Base-by-base conservation (phyloP, 495 filamentous ascomycete genomes). In the Xylaria bambusicola region DNA sequence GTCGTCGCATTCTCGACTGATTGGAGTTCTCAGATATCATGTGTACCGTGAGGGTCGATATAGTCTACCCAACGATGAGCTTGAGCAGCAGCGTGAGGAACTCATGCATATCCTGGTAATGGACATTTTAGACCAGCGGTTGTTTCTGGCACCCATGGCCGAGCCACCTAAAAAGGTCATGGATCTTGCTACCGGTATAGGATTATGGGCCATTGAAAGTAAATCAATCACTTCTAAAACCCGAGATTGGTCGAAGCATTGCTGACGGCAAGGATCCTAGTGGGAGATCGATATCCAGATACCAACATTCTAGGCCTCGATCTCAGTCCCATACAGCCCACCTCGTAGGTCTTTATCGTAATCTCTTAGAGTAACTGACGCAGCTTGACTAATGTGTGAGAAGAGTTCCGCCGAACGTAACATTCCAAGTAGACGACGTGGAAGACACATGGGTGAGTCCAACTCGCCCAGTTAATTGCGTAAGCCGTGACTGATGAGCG, bases 1-100 rank as follows among this genome's bases (percentile, higher is more conserved):
- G 17, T 36, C 53, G 10, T 23, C 20, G 3, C 18, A 17, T 20
- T 36, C 12, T 40, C n/a, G n/a, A 26, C 42, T 52, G 29, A 52
- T 21, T 23, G 8, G n/a, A 15, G 18, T 24, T 50, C 10, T 42
- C 38, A 62, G 78, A 35, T 87, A 87, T 61, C 82, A 86, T 56
- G 76, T 79, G 45, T 85, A 72, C 61, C 73, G 68, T 52, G 73
- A 80, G 51, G 84, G 83, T n/a, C 71, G 71, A 36, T 86, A 87
- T 58, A 66, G 79, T n/a, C 73, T 86, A 46, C 84, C 84, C 8
- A 84, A 84, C 62, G 82, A 85, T 58, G 82, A 79, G 59, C 71
- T 69, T 35, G 86, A 90, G 71, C 84, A 88, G 72, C 82, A 87
- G 66, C 85, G 87, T 31, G 78, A 89, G 26, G 88, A 90, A 62